Conservation (phyloP, 352 stramenopile species). For the Phytophthora uliginosa region DNA sequence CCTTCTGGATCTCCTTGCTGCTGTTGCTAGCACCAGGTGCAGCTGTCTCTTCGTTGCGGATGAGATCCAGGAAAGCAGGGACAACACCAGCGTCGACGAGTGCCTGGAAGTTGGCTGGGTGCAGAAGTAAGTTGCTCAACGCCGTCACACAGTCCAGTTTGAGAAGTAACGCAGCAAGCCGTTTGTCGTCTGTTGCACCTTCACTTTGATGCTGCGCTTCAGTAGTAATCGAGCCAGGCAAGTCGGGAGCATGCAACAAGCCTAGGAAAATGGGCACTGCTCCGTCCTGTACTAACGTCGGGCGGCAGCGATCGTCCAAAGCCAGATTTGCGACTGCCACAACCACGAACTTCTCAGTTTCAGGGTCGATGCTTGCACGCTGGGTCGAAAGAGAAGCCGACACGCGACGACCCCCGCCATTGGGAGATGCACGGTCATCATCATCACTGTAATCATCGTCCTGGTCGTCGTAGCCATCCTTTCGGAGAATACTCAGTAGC, state of each 20-base stretch:
- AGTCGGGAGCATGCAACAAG: slow-evolving; percentile 47
- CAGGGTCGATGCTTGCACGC: slow-evolving; percentile 42
- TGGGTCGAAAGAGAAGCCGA: neutral
- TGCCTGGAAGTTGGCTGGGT: slow-evolving; percentile 79
- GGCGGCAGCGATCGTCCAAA: slow-evolving; percentile 77
- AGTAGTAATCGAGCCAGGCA: neutral
- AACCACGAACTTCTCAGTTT: slow-evolving; percentile 78
- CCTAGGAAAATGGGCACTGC: slow-evolving; percentile 64
- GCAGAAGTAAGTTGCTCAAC: slow-evolving; percentile 86
- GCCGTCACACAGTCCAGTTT: slow-evolving; percentile 86
- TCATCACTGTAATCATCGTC: slow-evolving; percentile 38
- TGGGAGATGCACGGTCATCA: slow-evolving; percentile 21
- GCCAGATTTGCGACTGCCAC: slow-evolving; percentile 78
- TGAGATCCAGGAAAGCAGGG: slow-evolving; percentile 66
- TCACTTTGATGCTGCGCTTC: slow-evolving; percentile 16
- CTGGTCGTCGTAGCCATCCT: slow-evolving; percentile 13
- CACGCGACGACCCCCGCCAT: neutral
- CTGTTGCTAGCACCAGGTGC: slow-evolving; percentile 27
- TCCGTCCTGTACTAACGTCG: slow-evolving; percentile 69
- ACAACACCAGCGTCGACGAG: slow-evolving; percentile 88
- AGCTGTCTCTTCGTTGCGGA: slow-evolving; percentile 46
- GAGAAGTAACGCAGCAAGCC: slow-evolving; percentile 50
- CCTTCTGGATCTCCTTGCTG: slow-evolving; percentile 78
- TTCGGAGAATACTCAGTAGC: slow-evolving; percentile 55
- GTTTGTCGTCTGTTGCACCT: slow-evolving; percentile 21